Base-by-base conservation (phyloP, 2,329 filamentous ascomycete genomes). In the Cephalotrichum gorgonifer region DNA sequence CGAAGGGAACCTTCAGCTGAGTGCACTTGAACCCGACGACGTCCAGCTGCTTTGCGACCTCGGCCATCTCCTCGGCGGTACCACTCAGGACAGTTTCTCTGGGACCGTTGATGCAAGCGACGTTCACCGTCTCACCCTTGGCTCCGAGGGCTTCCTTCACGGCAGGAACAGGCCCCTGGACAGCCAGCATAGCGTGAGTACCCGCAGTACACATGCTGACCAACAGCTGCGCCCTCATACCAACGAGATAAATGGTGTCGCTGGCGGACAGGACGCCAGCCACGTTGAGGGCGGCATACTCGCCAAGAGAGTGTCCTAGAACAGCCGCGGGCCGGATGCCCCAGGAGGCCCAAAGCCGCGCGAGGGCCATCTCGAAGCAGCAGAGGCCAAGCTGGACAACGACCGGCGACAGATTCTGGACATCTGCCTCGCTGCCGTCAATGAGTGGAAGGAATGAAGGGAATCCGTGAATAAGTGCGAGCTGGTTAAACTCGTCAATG, bases 71-170 rank as follows among this genome's bases (percentile, higher is more conserved):
- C 2, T 57, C 57, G 0, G 67, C 64, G 9, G 60, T 57, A 9
- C 74, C 75, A 22, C 68, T 69, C n/a, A 93, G 70, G 2, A 93
- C 88, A 9, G 82, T 89, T 60, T 88, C 85, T 46, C 79, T 72
- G 0, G 83, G 81, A 0, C 83, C 80, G 56, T 94, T 94, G 61
- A 88, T 76, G 67, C 88, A 93, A 15, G 87, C 83, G 28, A 78
- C 57, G 35, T 76, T 75, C 48, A 73, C 60, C 5, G 63, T 66
- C 56, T 54, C 49, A 1, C 60, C 58, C 33, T 57, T 59, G n/a
- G 61, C 71, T 54, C 65, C 66, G 15, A 79, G 71, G 47, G 73
- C 73, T 23, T 75, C 71, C 42, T 65, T 71, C 51, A 81, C 76
- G 5, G 74, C 68, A 25, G 79, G 71, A 11, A 73, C 66, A 2